Conservation (phyloP, 1,284 basidiomycete genomes). For the Irpex sp. region DNA sequence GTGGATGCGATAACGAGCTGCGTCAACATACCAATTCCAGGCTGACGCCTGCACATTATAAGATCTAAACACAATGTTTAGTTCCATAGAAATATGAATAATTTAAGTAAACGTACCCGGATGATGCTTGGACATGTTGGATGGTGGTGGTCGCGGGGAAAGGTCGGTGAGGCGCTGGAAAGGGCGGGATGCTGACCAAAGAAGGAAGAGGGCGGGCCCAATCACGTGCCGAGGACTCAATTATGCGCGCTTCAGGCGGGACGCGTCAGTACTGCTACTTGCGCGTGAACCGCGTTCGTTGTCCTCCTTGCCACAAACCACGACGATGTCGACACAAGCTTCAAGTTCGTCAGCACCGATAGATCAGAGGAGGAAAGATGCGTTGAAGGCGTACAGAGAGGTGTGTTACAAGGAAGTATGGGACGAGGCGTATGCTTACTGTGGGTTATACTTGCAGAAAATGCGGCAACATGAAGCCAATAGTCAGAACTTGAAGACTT, state of each 20-base stretch:
- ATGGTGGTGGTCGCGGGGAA: constrained; percentile 18
- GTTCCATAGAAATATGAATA: not conserved
- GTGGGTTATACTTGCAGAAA: constrained; percentile 55
- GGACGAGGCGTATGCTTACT: constrained; percentile 10
- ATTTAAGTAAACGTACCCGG: constrained; percentile 53
- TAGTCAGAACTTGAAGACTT: constrained; percentile 80
- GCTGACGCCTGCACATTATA: constrained; percentile 94
- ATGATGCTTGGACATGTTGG: constrained; percentile 84
- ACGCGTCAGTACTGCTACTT: not conserved
- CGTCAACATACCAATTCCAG: constrained; percentile 77
- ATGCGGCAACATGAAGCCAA: constrained; percentile 81
- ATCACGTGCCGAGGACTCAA: not conserved
- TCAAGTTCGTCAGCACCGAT: constrained; percentile 51
- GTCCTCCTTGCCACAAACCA: not conserved
- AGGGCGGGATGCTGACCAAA: not conserved
- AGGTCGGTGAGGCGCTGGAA: not conserved
- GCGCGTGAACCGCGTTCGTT: not conserved
- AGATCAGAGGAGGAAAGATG: constrained; percentile 58
- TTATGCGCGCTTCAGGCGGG: not conserved
- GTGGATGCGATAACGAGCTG: not conserved
- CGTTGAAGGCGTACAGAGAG: constrained; percentile 64
- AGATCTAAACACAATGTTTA: constrained; percentile 53
- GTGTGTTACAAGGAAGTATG: constrained; percentile 28
- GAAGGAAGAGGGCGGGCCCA: not conserved
- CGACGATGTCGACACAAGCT: constrained; percentile 20